Evolutionary conservation across 805 yeast species (phyloP).

Genomic region (Sugiyamaella qingdaonensis): DNA sequence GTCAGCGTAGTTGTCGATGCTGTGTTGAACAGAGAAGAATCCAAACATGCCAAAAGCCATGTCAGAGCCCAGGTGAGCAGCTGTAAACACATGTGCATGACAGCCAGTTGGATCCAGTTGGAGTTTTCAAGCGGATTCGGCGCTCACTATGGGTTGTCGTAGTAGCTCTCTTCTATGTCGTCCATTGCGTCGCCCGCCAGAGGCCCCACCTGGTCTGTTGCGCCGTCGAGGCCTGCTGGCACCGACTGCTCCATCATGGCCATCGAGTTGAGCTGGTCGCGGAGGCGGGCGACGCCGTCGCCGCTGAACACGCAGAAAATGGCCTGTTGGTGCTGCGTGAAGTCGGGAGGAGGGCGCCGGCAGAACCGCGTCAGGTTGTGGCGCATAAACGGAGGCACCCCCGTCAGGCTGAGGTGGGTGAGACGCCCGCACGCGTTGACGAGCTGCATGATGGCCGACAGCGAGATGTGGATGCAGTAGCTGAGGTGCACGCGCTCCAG

Average conservation of each 20-base stretch:
- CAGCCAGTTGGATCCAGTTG: too few relatives aligned
- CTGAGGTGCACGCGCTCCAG: conserved; percentile 90
- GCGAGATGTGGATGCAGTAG: conserved; percentile 76
- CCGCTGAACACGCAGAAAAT: conserved; percentile 94
- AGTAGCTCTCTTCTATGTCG: neutral
- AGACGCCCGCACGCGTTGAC: conserved; percentile 77
- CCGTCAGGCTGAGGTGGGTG: conserved; percentile 89
- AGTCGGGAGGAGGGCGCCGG: conserved; percentile 89
- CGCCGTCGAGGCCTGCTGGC: neutral
- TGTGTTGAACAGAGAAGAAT: too few relatives aligned
- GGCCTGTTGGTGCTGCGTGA: conserved; percentile 77
- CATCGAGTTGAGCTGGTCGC: conserved; percentile 54
- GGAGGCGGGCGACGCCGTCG: conserved; percentile 71
- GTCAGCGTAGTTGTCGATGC: too few relatives aligned
- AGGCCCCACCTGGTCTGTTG: neutral
- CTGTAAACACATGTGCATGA: too few relatives aligned
- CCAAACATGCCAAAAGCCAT: too few relatives aligned
- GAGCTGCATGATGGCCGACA: conserved; percentile 71
- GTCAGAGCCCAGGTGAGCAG: too few relatives aligned
- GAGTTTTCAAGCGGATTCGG: too few relatives aligned
- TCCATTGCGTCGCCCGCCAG: neutral
- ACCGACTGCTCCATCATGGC: neutral
- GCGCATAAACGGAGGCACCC: conserved; percentile 83
- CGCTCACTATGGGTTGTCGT: neutral
- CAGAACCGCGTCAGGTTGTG: conserved; percentile 82